Conservation (phyloP, 345 rosid genomes). For the Noccaea bulbosa region DNA sequence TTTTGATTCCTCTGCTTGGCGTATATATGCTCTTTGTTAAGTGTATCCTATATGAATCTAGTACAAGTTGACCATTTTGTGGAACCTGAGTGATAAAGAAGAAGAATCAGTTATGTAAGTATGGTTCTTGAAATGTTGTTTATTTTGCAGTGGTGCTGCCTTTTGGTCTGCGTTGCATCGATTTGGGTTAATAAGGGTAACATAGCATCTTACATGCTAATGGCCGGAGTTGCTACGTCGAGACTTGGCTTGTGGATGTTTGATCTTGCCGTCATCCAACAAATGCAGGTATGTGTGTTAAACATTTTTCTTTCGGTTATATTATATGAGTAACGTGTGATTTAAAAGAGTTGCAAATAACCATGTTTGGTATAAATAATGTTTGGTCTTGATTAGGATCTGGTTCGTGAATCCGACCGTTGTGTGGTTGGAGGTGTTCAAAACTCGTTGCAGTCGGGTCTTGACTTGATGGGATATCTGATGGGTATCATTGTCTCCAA, state of each 20-base stretch:
- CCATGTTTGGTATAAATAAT: constrained; percentile 1
- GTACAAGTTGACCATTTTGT: background rate
- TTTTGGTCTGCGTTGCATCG: constrained; percentile 69
- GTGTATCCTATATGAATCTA: constrained; percentile 1
- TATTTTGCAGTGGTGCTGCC: constrained; percentile 66
- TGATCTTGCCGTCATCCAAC: constrained; percentile 82
- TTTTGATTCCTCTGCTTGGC: too few relatives aligned
- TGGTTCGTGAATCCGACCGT: constrained; percentile 78
- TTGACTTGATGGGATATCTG: constrained; percentile 67
- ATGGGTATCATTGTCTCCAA: constrained; percentile 79
- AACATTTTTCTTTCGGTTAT: background rate
- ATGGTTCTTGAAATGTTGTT: background rate
- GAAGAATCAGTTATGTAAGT: background rate
- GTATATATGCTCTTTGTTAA: background rate
- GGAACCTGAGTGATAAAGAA: constrained; percentile 1
- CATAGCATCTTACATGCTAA: constrained; percentile 71
- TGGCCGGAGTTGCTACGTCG: constrained; percentile 85
- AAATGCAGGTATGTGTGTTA: constrained; percentile 74
- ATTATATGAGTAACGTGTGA: background rate
- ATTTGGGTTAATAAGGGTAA: constrained; percentile 57
- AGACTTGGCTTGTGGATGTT: constrained; percentile 97
- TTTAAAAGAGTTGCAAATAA: background rate
- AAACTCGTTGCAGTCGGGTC: constrained; percentile 77
- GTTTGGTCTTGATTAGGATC: constrained; percentile 56
- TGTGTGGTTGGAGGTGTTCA: constrained; percentile 92